These are phyloP conservation scores for Hordeum pubiflorum DNA, from an alignment of 202 grass and related monocot species.

Conservation along the genomic window DNA sequence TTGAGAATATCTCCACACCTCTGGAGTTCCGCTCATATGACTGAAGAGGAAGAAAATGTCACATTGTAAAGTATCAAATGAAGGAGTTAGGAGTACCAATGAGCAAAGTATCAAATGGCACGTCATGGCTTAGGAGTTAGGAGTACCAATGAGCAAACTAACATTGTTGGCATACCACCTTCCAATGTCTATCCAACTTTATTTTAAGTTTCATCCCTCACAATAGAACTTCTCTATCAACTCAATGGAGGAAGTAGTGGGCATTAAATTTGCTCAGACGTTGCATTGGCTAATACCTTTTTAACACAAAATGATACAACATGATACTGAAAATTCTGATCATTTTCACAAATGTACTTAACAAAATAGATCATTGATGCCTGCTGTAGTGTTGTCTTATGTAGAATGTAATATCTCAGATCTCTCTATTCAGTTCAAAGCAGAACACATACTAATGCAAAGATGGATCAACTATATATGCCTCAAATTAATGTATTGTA, in stretches of 20 bases:
- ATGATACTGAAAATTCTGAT: neutral
- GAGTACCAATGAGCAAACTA: constrained; percentile 3
- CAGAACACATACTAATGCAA: neutral
- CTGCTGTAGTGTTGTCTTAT: neutral
- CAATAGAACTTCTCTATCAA: neutral
- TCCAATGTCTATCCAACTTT: neutral
- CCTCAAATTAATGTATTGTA: constrained; percentile 5
- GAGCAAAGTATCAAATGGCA: neutral
- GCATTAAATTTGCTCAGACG: neutral
- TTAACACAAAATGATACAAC: constrained; percentile 4
- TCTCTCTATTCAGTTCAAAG: neutral
- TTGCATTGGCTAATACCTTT: neutral
- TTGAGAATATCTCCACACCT: constrained; percentile 84
- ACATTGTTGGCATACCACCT: neutral
- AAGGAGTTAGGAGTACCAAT: neutral
- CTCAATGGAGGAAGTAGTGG: constrained; percentile 11
- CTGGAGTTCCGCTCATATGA: constrained; percentile 79
- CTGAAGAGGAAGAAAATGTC: constrained; percentile 33
- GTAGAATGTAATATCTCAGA: neutral
- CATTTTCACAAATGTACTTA: neutral
- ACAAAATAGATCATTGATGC: neutral
- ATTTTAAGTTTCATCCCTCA: constrained; percentile 1
- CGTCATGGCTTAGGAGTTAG: neutral
- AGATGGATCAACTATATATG: constrained; percentile 11
- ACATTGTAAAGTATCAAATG: neutral